These are phyloP conservation scores for Linnemannia exigua DNA, from an alignment of 192 early-diverging fungal genomes.

Conservation along the genomic window DNA sequence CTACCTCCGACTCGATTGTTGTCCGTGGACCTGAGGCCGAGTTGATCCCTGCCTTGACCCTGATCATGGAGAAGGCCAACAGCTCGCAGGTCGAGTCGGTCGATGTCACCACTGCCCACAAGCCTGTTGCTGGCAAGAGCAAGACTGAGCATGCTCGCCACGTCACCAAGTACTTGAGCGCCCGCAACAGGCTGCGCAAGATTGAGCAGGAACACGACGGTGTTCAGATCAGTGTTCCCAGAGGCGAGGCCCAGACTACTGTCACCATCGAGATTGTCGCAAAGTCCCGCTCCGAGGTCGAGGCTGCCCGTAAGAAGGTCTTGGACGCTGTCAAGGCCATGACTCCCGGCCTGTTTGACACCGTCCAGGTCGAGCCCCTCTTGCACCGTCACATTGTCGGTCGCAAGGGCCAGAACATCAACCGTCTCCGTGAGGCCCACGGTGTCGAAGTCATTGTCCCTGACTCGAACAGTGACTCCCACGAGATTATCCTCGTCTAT, in stretches of 20 bases:
- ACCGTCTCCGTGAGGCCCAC: slow-evolving; percentile 74
- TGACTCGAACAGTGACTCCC: slow-evolving; percentile 70
- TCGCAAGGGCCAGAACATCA: slow-evolving; percentile 71
- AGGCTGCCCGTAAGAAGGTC: slow-evolving; percentile 74
- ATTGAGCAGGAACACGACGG: slow-evolving; percentile 80
- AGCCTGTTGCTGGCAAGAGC: slow-evolving; percentile 59
- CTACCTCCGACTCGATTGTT: slow-evolving; percentile 79
- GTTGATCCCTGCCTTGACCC: slow-evolving; percentile 78
- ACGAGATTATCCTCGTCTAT: slow-evolving; percentile 85
- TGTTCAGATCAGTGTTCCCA: slow-evolving; percentile 71
- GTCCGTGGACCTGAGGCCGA: slow-evolving; percentile 84
- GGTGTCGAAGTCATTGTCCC: slow-evolving; percentile 88
- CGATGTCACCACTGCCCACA: slow-evolving; percentile 73
- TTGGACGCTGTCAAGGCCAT: slow-evolving; percentile 67
- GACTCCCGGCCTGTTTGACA: slow-evolving; percentile 57
- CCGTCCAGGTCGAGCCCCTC: slow-evolving; percentile 75
- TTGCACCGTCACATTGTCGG: slow-evolving; percentile 80
- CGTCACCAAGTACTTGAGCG: slow-evolving; percentile 82
- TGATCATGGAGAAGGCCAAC: slow-evolving; percentile 89
- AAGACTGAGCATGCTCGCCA: slow-evolving; percentile 72
- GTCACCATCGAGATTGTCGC: slow-evolving; percentile 85
- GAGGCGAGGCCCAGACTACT: slow-evolving; percentile 59
- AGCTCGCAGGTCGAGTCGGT: slow-evolving; percentile 79
- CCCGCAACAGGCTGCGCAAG: slow-evolving; percentile 77
- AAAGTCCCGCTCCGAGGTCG: slow-evolving; percentile 71